These are phyloP conservation scores for Helichrysum umbraculigerum DNA, from an alignment of 129 eudicot genomes.

Conservation along the genomic window DNA sequence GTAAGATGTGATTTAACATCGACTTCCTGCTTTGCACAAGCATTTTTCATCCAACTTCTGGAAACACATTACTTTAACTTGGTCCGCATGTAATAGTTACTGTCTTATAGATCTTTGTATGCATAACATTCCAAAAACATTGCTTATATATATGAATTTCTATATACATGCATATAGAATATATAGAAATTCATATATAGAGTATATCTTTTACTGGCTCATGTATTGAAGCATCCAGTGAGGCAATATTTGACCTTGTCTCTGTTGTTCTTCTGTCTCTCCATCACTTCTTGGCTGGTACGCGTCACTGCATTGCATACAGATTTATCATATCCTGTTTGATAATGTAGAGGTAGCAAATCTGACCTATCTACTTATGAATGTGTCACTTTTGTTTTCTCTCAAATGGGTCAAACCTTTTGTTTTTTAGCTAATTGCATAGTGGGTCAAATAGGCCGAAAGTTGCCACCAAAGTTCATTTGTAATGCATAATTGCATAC, in stretches of 20 bases:
- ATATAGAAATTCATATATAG: not conserved
- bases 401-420: not conserved
- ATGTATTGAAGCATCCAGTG: slow-evolving; percentile 58
- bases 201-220: slow-evolving; percentile 15
- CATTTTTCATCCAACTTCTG: not conserved
- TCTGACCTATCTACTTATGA: not conserved
- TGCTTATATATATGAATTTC: not conserved
- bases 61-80: not conserved
- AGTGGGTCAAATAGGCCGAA: too few species aligned
- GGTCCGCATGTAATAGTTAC: not conserved
- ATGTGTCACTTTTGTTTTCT: not conserved
- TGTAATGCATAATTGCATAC: too few species aligned
- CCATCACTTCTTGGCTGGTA: slow-evolving; percentile 29
- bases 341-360: not conserved
- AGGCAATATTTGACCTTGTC: slow-evolving; percentile 38
- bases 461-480: too few species aligned
- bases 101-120: slow-evolving; percentile 2
- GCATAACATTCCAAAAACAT: slow-evolving; percentile 1
- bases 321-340: not conserved
- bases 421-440: not conserved
- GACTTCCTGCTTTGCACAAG: not conserved
- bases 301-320: slow-evolving; percentile 50
- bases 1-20: not conserved
- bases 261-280: slow-evolving; percentile 41
- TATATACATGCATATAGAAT: not conserved